A percentile compares a stretch with the other conserved stretches of the same genome.
These are phyloP conservation scores for Geotrichum phurueaensis DNA, from an alignment of 1,139 yeast genomes.

Conservation along the genomic window DNA sequence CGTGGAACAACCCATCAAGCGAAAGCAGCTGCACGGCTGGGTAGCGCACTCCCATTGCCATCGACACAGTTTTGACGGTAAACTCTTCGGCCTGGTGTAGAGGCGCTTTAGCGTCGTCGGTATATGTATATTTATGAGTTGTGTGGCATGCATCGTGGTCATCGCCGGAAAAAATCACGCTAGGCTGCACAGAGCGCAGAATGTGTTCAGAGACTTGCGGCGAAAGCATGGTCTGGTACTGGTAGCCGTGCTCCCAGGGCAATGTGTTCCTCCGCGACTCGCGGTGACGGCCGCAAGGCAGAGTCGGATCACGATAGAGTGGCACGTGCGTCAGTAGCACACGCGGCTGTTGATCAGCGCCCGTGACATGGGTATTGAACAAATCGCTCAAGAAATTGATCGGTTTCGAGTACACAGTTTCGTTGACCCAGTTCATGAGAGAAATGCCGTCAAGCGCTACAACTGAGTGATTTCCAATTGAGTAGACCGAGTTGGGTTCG, in stretches of 20 bases:
- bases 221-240: slow-evolving; percentile 71
- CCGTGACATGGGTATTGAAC: slow-evolving; percentile 24
- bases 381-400: slow-evolving; percentile 36
- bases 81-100: slow-evolving; percentile 51
- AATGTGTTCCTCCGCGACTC: slow-evolving; percentile 55
- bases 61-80: slow-evolving; percentile 81
- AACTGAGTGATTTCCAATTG: slow-evolving; percentile 70
- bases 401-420: slow-evolving; percentile 42
- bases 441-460: slow-evolving; percentile 78
- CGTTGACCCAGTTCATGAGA: slow-evolving; percentile 48
- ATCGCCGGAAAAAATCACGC: slow-evolving; percentile 77
- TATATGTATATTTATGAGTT: slow-evolving; percentile 44
- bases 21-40: slow-evolving; percentile 90
- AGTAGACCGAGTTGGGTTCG: slow-evolving; percentile 48
- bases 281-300: slow-evolving; percentile 63
- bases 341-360: slow-evolving; percentile 47
- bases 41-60: slow-evolving; percentile 80
- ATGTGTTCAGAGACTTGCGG: slow-evolving; percentile 53
- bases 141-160: slow-evolving; percentile 94
- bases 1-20: slow-evolving; percentile 31
- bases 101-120: slow-evolving; percentile 21
- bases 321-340: slow-evolving; percentile 79
- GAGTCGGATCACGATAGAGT: slow-evolving; percentile 49
- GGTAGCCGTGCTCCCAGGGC: slow-evolving; percentile 57
- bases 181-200: slow-evolving; percentile 54